A percentile compares a stretch with the other conserved stretches of the same genome.
phyloP scores from a whole-genome alignment of 805 yeast genomes.

The Candida verbasci region DNA sequence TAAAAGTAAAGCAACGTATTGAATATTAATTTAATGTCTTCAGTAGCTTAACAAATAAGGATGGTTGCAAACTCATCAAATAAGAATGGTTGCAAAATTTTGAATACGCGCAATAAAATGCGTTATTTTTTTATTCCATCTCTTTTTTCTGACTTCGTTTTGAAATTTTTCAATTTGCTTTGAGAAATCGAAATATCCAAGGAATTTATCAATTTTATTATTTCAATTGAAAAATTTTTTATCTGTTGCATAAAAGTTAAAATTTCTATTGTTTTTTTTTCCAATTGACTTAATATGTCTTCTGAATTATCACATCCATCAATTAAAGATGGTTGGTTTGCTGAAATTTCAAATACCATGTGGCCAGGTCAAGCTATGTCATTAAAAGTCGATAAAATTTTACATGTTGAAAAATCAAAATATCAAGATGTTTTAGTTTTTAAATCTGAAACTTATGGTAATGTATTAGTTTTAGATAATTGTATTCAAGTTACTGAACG shows the following conservation, averaged over 20 bases:
- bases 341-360: conserved; percentile 90
- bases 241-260: too few species aligned
- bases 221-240: neutral
- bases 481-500: conserved; percentile 96
- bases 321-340: conserved; percentile 89
- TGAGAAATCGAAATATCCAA: too few species aligned
- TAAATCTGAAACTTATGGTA: conserved; percentile 91
- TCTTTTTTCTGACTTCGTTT: too few species aligned
- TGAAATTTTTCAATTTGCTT: too few species aligned
- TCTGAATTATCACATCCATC: conserved; percentile 51
- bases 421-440: conserved; percentile 94
- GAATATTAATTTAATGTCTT: too few species aligned
- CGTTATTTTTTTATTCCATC: too few species aligned
- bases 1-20: too few species aligned
- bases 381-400: conserved; percentile 77
- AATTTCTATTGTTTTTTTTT: neutral
- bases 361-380: conserved; percentile 99
- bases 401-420: conserved; percentile 79
- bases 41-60: too few species aligned
- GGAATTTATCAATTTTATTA: neutral
- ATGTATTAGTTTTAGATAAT: conserved; percentile 90
- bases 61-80: too few species aligned
- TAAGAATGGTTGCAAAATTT: too few species aligned
- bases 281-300: conserved; percentile 9
- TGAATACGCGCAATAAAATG: too few species aligned